Percentiles rank a stretch among this genome's conserved stretches.
Evolutionary conservation across 148 eudicot genomes (phyloP).

Genomic region (Rhododendron henanense): DNA sequence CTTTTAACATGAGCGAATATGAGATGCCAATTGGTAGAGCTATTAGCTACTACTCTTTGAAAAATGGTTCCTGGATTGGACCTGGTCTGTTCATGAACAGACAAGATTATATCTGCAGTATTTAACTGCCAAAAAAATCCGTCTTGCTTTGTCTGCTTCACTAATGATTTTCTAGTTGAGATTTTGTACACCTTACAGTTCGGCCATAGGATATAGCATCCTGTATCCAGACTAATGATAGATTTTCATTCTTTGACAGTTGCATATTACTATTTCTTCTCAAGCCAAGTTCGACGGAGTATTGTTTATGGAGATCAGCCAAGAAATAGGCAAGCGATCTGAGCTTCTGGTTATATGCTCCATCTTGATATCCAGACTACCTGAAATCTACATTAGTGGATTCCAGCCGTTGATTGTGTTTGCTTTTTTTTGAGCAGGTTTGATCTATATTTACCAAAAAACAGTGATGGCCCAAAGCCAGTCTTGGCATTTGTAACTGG

Average conservation of each 20-base stretch:
- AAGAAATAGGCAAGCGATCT: conserved; percentile 67
- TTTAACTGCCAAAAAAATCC: background rate
- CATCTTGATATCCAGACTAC: background rate
- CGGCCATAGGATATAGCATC: background rate
- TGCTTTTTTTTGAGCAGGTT: conserved; percentile 47
- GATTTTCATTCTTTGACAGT: conserved; percentile 42
- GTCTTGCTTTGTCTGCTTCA: background rate
- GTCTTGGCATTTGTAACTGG: conserved; percentile 91
- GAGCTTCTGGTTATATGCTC: background rate
- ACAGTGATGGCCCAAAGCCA: conserved; percentile 60
- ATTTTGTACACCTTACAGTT: background rate
- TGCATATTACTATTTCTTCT: conserved; percentile 67
- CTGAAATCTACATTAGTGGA: background rate
- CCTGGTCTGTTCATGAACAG: background rate
- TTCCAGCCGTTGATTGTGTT: background rate
- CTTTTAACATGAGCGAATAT: background rate
- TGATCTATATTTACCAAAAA: conserved; percentile 81
- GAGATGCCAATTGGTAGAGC: background rate
- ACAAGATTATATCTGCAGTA: background rate
- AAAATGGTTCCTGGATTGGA: background rate
- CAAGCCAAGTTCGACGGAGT: conserved; percentile 72
- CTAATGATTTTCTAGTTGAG: background rate
- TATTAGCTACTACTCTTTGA: background rate
- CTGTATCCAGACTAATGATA: conserved; percentile 5
- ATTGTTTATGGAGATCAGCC: conserved; percentile 91